These are phyloP conservation scores for Limonomyces culmigenus DNA, from an alignment of 1,284 basidiomycete species.

Conservation along the genomic window DNA sequence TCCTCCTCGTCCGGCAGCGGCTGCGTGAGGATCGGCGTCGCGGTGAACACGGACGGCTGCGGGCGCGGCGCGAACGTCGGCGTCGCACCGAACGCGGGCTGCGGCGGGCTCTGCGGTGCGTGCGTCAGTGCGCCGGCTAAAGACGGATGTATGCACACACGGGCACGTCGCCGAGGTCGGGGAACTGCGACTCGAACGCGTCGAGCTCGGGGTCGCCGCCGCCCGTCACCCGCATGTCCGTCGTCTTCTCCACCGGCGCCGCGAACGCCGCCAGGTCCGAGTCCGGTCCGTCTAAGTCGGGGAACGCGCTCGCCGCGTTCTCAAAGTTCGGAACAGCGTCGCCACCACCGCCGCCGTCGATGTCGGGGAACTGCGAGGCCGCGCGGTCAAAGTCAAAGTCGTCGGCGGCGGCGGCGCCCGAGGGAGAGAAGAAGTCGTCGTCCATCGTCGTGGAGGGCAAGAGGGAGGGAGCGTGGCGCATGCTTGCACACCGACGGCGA, in stretches of 20 bases:
- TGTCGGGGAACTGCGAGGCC: slow-evolving; percentile 74
- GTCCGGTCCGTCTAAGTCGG: too few relatives aligned
- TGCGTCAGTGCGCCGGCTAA: too few relatives aligned
- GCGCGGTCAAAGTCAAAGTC: slow-evolving; percentile 67
- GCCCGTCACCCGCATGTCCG: slow-evolving; percentile 66
- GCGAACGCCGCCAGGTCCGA: slow-evolving; percentile 43
- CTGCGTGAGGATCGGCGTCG: slow-evolving; percentile 59
- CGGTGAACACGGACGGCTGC: slow-evolving; percentile 51
- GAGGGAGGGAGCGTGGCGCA: background rate
- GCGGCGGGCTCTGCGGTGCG: slow-evolving; percentile 12
- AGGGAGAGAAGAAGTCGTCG: slow-evolving; percentile 17
- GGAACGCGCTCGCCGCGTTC: slow-evolving; percentile 26
- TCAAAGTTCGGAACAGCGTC: slow-evolving; percentile 24
- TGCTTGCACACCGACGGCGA: slow-evolving; percentile 11
- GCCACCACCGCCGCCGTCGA: slow-evolving; percentile 48
- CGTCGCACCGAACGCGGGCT: slow-evolving; percentile 29
- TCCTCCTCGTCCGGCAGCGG: slow-evolving; percentile 67
- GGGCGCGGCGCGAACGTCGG: slow-evolving; percentile 56
- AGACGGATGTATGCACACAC: slow-evolving; percentile 22
- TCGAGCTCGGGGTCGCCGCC: slow-evolving; percentile 80
- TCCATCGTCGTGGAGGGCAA: background rate
- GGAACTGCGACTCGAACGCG: slow-evolving; percentile 85
- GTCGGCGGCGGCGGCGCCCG: slow-evolving; percentile 19
- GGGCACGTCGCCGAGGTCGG: slow-evolving; percentile 58
- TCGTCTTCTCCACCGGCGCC: slow-evolving; percentile 20